A percentile compares a stretch with the other conserved stretches of the same genome.
Evolutionary conservation across 2,329 filamentous ascomycete genomes (phyloP).

Genomic region (Venturiaceae sp.): DNA sequence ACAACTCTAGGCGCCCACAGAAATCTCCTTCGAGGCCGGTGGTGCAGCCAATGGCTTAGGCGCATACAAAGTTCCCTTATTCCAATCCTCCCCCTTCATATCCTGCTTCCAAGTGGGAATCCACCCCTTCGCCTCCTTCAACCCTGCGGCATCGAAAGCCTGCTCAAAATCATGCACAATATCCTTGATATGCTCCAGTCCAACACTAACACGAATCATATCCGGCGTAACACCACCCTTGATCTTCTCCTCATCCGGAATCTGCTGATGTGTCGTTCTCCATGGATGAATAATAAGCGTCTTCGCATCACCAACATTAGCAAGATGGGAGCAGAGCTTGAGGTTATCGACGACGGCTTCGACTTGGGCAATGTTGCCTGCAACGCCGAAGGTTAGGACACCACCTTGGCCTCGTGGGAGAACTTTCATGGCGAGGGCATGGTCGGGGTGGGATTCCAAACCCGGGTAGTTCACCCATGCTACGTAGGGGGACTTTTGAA

Average conservation of each 20-base stretch:
- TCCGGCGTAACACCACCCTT: conserved; percentile 15
- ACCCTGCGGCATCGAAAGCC: neutral
- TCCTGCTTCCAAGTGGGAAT: neutral
- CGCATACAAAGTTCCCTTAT: neutral
- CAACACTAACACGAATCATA: conserved; percentile 14
- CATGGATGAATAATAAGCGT: conserved; percentile 19
- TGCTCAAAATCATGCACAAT: conserved; percentile 15
- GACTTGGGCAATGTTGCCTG: conserved; percentile 15
- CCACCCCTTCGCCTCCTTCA: neutral
- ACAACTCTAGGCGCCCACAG: too few relatives aligned
- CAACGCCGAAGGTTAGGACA: conserved; percentile 17
- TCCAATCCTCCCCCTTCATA: neutral
- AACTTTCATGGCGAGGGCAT: conserved; percentile 13
- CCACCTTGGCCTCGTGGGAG: conserved; percentile 16
- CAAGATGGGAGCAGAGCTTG: conserved; percentile 16
- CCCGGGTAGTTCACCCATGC: conserved; percentile 20
- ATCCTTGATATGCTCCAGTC: conserved; percentile 15
- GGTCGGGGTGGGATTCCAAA: conserved; percentile 14
- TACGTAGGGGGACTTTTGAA: conserved; percentile 15
- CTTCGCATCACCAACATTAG: conserved; percentile 21
- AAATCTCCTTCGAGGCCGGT: too few relatives aligned
- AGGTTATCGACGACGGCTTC: conserved; percentile 16
- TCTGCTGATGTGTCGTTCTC: conserved; percentile 18
- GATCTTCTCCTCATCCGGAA: conserved; percentile 16
- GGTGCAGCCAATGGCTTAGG: too few relatives aligned